Evolutionary conservation across 2,329 filamentous ascomycete species (phyloP).

Genomic region (Ampelomyces quisqualis): DNA sequence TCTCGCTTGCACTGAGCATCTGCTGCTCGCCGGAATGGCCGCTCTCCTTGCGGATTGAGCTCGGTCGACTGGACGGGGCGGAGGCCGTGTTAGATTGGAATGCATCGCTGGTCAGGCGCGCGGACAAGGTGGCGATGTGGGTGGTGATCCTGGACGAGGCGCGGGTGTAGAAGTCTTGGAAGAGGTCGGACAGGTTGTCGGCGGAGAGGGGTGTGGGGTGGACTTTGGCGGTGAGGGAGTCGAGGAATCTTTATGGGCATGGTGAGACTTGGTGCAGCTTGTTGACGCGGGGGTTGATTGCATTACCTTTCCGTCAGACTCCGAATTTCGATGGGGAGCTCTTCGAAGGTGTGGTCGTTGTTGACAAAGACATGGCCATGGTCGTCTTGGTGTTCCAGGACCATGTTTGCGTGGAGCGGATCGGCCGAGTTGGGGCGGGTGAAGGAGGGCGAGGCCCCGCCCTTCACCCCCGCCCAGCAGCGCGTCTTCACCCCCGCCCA

Average conservation of each 20-base stretch:
- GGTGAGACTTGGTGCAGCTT: not conserved
- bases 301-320: slow-evolving; percentile 88
- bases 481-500: too few relatives aligned
- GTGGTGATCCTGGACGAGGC: slow-evolving; percentile 82
- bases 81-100: slow-evolving; percentile 45
- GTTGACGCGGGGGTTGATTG: too few relatives aligned
- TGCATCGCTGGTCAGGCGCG: slow-evolving; percentile 70
- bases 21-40: slow-evolving; percentile 62
- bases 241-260: slow-evolving; percentile 70
- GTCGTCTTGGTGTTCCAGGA: slow-evolving; percentile 37
- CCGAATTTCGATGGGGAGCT: slow-evolving; percentile 90
- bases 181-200: slow-evolving; percentile 78
- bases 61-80: slow-evolving; percentile 39
- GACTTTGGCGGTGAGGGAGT: slow-evolving; percentile 83
- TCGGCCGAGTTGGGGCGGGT: slow-evolving; percentile 50
- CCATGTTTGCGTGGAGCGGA: slow-evolving; percentile 42
- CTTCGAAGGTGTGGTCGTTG: slow-evolving; percentile 65
- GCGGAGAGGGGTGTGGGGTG: slow-evolving; percentile 81
- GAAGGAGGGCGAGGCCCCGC: slow-evolving; percentile 53
- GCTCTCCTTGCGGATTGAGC: slow-evolving; percentile 39
- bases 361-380: slow-evolving; percentile 47
- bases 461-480: too few relatives aligned
- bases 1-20: slow-evolving; percentile 87
- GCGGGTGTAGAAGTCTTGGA: slow-evolving; percentile 89
- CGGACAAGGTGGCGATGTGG: slow-evolving; percentile 78